A percentile compares a stretch with the other conserved stretches of the same genome.
Conservation (phyloP, 2,329 filamentous ascomycete species). For the Macroventuria anomochaeta region DNA sequence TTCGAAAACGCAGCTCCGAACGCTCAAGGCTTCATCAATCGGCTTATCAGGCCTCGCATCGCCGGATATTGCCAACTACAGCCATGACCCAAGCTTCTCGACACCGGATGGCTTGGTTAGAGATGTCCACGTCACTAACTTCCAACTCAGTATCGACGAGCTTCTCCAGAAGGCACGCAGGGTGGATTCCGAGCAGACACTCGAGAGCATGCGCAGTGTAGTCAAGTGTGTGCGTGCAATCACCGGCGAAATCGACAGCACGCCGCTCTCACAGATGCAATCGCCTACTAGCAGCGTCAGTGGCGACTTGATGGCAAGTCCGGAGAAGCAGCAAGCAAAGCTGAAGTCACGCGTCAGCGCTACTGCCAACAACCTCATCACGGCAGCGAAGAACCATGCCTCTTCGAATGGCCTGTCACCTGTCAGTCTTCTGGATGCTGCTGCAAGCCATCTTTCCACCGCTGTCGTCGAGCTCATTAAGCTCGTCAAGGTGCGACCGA, state of each 20-base stretch:
- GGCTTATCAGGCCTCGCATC: conserved; percentile 68
- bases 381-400: conserved; percentile 90
- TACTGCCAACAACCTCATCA: conserved; percentile 94
- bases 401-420: conserved; percentile 83
- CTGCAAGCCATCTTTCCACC: conserved; percentile 85
- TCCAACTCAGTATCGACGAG: conserved; percentile 93
- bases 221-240: conserved; percentile 83
- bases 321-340: conserved; percentile 65
- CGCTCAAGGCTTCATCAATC: conserved; percentile 79
- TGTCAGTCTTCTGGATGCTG: conserved; percentile 91
- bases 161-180: conserved; percentile 77
- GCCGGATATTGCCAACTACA: conserved; percentile 68
- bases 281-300: conserved; percentile 47
- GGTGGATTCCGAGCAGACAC: conserved; percentile 74
- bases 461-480: conserved; percentile 86
- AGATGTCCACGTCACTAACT: conserved; percentile 92
- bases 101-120: conserved; percentile 79
- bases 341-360: conserved; percentile 85
- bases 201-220: conserved; percentile 86
- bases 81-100: conserved; percentile 71
- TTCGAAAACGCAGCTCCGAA: conserved; percentile 84
- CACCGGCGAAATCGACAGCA: conserved; percentile 74
- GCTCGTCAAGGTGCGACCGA: conserved; percentile 80
- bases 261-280: conserved; percentile 53
- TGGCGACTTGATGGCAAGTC: conserved; percentile 37